These are phyloP conservation scores for Litsea cubeba DNA, from an alignment of 164 flowering plant genomes.

Conservation along the genomic window DNA sequence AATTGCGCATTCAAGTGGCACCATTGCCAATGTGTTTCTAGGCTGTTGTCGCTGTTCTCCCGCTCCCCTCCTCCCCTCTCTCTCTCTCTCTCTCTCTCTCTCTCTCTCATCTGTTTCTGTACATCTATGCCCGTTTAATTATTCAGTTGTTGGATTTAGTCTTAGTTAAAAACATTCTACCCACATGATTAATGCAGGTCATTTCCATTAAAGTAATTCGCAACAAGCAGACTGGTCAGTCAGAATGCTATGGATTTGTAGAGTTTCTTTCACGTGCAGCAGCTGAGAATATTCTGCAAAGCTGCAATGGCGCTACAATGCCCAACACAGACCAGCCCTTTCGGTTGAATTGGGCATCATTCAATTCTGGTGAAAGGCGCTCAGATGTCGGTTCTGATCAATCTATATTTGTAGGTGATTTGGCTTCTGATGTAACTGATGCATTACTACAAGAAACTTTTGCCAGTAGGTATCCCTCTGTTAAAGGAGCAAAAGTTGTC, in stretches of 20 bases:
- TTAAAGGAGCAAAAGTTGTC: conserved; percentile 94
- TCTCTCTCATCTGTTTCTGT: neutral
- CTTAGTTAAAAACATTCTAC: neutral
- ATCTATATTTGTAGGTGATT: conserved; percentile 94
- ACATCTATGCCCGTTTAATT: neutral
- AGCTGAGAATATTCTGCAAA: conserved; percentile 85
- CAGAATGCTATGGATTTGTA: conserved; percentile 97
- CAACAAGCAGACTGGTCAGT: conserved; percentile 82
- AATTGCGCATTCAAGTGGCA: too few species aligned
- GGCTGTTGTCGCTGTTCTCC: too few species aligned
- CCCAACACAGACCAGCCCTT: conserved; percentile 83
- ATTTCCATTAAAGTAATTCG: conserved; percentile 81
- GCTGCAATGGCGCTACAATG: conserved; percentile 54
- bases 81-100: neutral
- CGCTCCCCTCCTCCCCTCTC: too few species aligned
- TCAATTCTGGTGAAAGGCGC: conserved; percentile 81
- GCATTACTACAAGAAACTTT: conserved; percentile 79
- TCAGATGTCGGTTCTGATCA: conserved; percentile 78
- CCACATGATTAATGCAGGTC: conserved; percentile 40
- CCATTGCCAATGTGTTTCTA: too few species aligned
- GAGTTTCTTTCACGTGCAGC: conserved; percentile 70
- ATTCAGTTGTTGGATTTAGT: neutral
- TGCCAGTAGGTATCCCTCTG: conserved; percentile 73
- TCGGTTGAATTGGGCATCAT: conserved; percentile 90
- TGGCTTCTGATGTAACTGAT: conserved; percentile 93